A percentile compares a stretch with the other conserved stretches of the same genome.
These are phyloP conservation scores for Hansfordia pulvinata DNA, from an alignment of 2,329 filamentous ascomycete genomes.

Conservation along the genomic window DNA sequence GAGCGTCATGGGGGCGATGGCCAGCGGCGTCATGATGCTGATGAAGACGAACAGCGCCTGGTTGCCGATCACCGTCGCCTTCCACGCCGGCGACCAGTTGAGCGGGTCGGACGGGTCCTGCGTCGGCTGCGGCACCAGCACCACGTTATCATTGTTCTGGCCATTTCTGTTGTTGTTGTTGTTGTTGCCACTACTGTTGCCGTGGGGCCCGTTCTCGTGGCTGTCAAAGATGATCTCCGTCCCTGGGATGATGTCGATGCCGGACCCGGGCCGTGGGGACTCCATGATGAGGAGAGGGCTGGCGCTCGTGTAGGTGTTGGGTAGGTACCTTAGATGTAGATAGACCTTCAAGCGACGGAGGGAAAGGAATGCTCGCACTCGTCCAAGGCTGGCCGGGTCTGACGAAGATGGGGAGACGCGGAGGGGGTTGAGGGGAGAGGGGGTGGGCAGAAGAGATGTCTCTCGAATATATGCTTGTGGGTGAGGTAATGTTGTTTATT, in stretches of 20 bases:
- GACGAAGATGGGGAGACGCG: too few relatives aligned
- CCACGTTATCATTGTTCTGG: slow-evolving; percentile 1
- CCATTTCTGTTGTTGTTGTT: not conserved
- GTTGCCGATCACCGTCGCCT: slow-evolving; percentile 16
- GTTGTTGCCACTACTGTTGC: not conserved
- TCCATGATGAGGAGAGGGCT: slow-evolving; percentile 3
- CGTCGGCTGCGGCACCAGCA: slow-evolving; percentile 6
- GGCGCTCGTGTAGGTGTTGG: too few relatives aligned
- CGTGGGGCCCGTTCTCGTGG: not conserved
- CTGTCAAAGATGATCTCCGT: slow-evolving; percentile 5
- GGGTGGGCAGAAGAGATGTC: too few relatives aligned
- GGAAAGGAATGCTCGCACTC: too few relatives aligned
- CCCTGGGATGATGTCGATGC: slow-evolving; percentile 6
- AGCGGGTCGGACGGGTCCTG: slow-evolving; percentile 2
- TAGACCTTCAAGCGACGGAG: too few relatives aligned
- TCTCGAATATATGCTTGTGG: too few relatives aligned
- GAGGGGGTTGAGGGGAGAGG: too few relatives aligned
- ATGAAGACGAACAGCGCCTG: slow-evolving; percentile 20
- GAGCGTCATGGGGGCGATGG: slow-evolving; percentile 19
- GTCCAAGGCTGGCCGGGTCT: too few relatives aligned
- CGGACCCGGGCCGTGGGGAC: too few relatives aligned
- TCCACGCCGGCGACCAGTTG: slow-evolving; percentile 19
- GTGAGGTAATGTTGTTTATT: too few relatives aligned
- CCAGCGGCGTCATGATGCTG: slow-evolving; percentile 19
- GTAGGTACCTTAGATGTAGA: too few relatives aligned